Evolutionary conservation across 768 basidiomycete genomes (phyloP), one percentile per base, ranked within the genome.

Genomic region (Russula dissimulans): DNA sequence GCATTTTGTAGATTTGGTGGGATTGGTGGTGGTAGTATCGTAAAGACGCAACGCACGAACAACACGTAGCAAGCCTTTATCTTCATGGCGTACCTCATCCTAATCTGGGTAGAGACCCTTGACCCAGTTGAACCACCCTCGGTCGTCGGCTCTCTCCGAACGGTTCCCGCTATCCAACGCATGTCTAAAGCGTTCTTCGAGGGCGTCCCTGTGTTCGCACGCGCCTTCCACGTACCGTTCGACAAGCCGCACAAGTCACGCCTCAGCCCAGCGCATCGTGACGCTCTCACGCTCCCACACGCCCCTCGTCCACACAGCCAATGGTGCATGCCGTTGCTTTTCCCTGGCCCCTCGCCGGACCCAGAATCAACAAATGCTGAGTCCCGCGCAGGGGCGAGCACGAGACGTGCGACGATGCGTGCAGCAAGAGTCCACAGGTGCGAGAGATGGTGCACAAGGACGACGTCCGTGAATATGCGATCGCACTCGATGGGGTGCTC

Each of bases 401-500:
- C 11, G 5, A 65, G 44, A 17, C 48, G 59, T 11, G 51, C 29
- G 12, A 51, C 26, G 31, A 65, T 42, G 36, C 57, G 64, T 9
- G 44, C 41, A 12, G 47, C 34, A 5, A 56, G n/a, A 8, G 59
- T 45, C 18, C 55, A 51, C 34, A 65, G 59, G 22, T 66, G 69
- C 3, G 65, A 71, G 76, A 94, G 84, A 39, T 91, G 83, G 66
- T 89, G 87, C 9, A 91, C 87, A 71, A 97, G 77, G 54, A 97
- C 80, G 17, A 94, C 74, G 70, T 99, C 95, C 0, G 95, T 99
- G 67, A 97, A 88, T 55, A 97, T 73, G 11, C 95, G 81, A 74
- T 99, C 95, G 0, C 95, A 95, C 12, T 98, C 85, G 42, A 97
- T 72, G 57, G 97, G 74, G 45, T 97, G 75, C 59, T 87, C 81